Percentiles rank a stretch among this genome's conserved stretches.
These are phyloP conservation scores for Mollisia scopiformis DNA, from an alignment of 2,329 filamentous ascomycete genomes.

Conservation along the genomic window DNA sequence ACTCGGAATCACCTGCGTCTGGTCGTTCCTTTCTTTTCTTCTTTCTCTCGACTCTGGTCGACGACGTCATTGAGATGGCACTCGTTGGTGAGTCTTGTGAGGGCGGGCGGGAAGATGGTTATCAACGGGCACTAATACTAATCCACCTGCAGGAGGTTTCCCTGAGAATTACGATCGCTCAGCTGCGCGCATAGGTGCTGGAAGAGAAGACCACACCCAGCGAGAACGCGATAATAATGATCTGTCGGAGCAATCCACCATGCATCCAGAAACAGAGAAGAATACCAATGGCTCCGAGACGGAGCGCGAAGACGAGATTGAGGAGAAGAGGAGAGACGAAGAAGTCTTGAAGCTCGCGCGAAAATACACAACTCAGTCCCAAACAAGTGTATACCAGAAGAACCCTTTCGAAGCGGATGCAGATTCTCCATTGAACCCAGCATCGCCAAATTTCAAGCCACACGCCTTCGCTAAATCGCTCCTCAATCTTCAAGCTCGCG, in stretches of 20 bases:
- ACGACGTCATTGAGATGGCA: background rate
- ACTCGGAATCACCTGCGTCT: background rate
- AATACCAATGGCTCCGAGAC: background rate
- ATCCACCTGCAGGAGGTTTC: constrained; percentile 2
- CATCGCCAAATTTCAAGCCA: constrained; percentile 53
- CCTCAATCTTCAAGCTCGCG: constrained; percentile 53
- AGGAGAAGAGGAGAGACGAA: constrained; percentile 16
- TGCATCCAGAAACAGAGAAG: background rate
- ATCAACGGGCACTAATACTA: background rate
- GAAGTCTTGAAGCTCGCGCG: constrained; percentile 18
- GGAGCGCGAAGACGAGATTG: constrained; percentile 2
- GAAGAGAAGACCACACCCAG: background rate
- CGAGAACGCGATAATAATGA: too few relatives aligned
- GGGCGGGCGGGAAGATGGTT: background rate
- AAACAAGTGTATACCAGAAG: constrained; percentile 13
- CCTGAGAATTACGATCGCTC: constrained; percentile 7
- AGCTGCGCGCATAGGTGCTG: background rate
- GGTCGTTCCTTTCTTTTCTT: background rate
- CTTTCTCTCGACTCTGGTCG: too few relatives aligned
- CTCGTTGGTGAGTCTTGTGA: background rate
- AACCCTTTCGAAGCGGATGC: constrained; percentile 52
- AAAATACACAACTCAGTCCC: constrained; percentile 18
- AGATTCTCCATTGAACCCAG: constrained; percentile 54
- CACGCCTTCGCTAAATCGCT: constrained; percentile 63
- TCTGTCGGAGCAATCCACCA: background rate